Percentiles rank a stretch among this genome's conserved stretches.
These are phyloP conservation scores for Boechera retrofracta DNA, from an alignment of 345 rosid genomes.

Conservation along the genomic window DNA sequence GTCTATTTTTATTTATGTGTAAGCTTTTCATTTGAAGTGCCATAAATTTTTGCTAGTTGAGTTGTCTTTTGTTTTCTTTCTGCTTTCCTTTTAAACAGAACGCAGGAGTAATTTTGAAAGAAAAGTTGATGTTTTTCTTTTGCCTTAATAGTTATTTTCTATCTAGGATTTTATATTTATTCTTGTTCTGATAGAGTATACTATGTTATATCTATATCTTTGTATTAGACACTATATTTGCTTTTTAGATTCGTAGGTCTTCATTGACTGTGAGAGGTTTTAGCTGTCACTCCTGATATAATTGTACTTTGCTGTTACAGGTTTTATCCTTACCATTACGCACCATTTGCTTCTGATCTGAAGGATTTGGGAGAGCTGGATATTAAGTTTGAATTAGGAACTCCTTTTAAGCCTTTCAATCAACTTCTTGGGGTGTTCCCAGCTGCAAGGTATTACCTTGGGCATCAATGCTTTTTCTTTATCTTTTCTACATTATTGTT, in stretches of 20 bases:
- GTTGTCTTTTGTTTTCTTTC: neutral
- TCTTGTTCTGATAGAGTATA: constrained; percentile 12
- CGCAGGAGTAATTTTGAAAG: neutral
- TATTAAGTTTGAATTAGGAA: constrained; percentile 72
- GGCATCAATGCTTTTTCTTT: constrained; percentile 28
- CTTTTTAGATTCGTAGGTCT: neutral
- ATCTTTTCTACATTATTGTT: neutral
- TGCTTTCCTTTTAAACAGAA: neutral
- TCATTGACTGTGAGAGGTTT: neutral
- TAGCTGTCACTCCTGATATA: constrained; percentile 10
- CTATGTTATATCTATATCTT: constrained; percentile 9
- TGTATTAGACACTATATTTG: neutral
- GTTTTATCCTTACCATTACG: constrained; percentile 99
- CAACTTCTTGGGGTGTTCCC: constrained; percentile 98
- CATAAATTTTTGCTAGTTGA: neutral
- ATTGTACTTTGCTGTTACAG: constrained; percentile 50
- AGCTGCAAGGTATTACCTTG: constrained; percentile 72
- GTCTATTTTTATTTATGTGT: constrained; percentile 1
- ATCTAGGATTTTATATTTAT: neutral
- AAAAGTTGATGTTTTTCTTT: neutral
- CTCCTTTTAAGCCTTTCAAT: constrained; percentile 96
- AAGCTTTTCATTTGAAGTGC: neutral
- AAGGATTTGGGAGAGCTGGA: constrained; percentile 78
- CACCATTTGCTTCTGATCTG: constrained; percentile 99
- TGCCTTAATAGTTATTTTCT: neutral